Percentiles rank a stretch among this genome's conserved stretches.
These are phyloP conservation scores for Cladorrhinum sp. DNA, from an alignment of 2,329 filamentous ascomycete genomes.

Conservation along the genomic window DNA sequence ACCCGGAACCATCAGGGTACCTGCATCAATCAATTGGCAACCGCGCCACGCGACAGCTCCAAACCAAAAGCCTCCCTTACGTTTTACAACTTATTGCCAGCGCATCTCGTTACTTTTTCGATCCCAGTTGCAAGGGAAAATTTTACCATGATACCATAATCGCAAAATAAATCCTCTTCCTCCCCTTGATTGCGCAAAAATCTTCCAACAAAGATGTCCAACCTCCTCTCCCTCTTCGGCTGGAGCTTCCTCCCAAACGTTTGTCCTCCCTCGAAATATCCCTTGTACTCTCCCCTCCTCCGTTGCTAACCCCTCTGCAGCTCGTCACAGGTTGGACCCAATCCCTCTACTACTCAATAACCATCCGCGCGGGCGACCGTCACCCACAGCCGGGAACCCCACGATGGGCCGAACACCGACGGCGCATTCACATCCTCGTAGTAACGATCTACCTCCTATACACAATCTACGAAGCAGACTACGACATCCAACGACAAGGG, in stretches of 20 bases:
- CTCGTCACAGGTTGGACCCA: conserved; percentile 76
- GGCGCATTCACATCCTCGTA: conserved; percentile 78
- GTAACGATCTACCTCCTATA: conserved; percentile 82
- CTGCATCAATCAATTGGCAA: neutral
- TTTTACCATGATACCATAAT: neutral
- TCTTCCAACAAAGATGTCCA: conserved; percentile 45
- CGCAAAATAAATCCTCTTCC: neutral
- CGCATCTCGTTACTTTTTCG: neutral
- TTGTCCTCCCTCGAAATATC: conserved; percentile 27
- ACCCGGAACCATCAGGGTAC: neutral
- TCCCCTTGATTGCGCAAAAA: neutral
- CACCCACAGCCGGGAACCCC: conserved; percentile 69
- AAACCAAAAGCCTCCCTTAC: neutral
- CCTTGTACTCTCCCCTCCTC: neutral
- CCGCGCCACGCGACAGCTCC: neutral
- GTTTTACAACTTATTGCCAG: neutral
- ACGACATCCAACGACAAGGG: conserved; percentile 66
- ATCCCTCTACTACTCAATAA: conserved; percentile 78
- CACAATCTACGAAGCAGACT: conserved; percentile 89
- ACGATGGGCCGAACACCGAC: conserved; percentile 69
- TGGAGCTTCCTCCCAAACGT: conserved; percentile 57
- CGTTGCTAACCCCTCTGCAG: conserved; percentile 41
- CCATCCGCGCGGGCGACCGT: conserved; percentile 84
- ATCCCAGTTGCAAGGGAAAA: neutral
- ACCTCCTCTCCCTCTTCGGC: conserved; percentile 51